Evolutionary conservation across 305 asterid genomes (phyloP).

Genomic region (Withania somnifera): DNA sequence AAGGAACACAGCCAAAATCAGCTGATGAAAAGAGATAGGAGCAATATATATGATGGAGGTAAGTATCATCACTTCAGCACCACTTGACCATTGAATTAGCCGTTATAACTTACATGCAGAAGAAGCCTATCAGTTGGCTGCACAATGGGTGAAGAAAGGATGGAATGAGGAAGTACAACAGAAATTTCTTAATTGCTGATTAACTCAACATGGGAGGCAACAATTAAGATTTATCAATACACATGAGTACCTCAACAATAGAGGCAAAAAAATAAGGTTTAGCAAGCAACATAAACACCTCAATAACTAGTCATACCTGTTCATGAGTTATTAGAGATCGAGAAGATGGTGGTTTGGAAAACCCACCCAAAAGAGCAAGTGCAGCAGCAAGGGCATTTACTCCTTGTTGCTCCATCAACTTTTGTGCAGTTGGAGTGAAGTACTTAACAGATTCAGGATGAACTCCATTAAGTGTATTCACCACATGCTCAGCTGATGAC

Average conservation of each 20-base stretch:
- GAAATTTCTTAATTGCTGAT: neutral
- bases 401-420: conserved; percentile 62
- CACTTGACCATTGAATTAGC: neutral
- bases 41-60: neutral
- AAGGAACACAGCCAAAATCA: neutral
- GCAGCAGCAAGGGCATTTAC: conserved; percentile 82
- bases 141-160: neutral
- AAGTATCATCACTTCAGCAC: neutral
- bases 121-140: neutral
- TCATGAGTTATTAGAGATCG: conserved; percentile 86
- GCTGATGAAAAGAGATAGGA: neutral
- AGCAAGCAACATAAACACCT: neutral
- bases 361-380: conserved; percentile 82
- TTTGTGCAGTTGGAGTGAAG: conserved; percentile 75
- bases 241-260: neutral
- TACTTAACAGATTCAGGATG: conserved; percentile 80
- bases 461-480: conserved; percentile 69
- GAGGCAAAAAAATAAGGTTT: no score
- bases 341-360: conserved; percentile 81
- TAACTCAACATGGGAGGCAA: neutral
- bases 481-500: conserved; percentile 85
- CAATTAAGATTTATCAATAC: neutral
- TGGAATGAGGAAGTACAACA: neutral
- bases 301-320: conserved; percentile 39
- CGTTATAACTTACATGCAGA: neutral